phyloP scores from a whole-genome alignment of 768 basidiomycete species.

The Tephrocybe rancida region DNA sequence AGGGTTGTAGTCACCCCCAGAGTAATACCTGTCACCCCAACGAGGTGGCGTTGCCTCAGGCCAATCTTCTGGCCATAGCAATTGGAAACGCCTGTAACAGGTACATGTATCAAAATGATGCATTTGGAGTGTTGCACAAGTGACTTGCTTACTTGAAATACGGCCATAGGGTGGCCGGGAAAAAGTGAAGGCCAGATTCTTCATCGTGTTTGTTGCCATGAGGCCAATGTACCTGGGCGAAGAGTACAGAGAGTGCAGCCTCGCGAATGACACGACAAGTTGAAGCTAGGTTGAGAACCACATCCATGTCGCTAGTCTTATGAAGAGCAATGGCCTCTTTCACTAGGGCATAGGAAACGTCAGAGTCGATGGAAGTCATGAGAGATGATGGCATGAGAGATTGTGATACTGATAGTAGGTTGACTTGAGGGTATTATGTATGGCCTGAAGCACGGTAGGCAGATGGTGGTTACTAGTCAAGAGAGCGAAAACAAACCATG shows the following conservation, averaged over 20 bases:
- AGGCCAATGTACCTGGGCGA: constrained; percentile 41
- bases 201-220: constrained; percentile 38
- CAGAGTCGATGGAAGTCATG: constrained; percentile 23
- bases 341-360: constrained; percentile 27
- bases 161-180: constrained; percentile 38
- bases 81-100: constrained; percentile 30
- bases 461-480: constrained; percentile 8
- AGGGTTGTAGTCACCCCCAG: constrained; percentile 35
- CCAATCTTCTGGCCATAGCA: constrained; percentile 49
- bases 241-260: constrained; percentile 31
- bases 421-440: neutral
- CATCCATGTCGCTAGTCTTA: constrained; percentile 12
- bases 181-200: constrained; percentile 37
- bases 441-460: neutral
- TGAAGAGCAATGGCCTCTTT: constrained; percentile 20
- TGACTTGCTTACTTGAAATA: constrained; percentile 35
- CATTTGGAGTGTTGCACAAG: neutral
- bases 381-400: neutral
- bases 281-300: constrained; percentile 26
- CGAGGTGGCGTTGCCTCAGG: constrained; percentile 39
- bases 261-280: constrained; percentile 28
- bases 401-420: too few species aligned
- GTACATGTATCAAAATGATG: neutral
- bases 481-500: constrained; percentile 13
- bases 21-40: constrained; percentile 38